phyloP scores from a whole-genome alignment of 2,329 filamentous ascomycete genomes.

The Colletotrichum tropicicola region DNA sequence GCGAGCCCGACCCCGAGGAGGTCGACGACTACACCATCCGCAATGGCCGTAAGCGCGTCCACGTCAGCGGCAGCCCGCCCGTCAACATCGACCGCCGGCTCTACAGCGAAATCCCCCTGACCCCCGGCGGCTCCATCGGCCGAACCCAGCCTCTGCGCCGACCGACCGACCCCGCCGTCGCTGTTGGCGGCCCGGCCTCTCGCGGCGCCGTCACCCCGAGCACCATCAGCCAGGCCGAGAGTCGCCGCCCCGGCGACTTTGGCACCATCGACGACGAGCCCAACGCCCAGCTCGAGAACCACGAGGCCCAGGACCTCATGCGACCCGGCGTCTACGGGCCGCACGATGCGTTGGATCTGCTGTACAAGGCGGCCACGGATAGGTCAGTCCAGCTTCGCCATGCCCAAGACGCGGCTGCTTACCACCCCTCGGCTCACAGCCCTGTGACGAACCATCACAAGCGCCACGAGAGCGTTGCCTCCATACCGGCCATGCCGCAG shows the following conservation, averaged over 20 bases:
- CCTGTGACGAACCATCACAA: conserved; percentile 35
- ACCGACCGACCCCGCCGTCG: conserved; percentile 53
- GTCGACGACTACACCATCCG: conserved; percentile 75
- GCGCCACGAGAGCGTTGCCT: conserved; percentile 40
- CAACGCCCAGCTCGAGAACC: conserved; percentile 70
- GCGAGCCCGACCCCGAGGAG: conserved; percentile 50
- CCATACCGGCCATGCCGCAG: conserved; percentile 31
- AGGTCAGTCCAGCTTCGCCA: conserved; percentile 50
- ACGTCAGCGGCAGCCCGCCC: conserved; percentile 55
- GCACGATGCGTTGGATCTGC: conserved; percentile 89
- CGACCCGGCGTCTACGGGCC: conserved; percentile 83
- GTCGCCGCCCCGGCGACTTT: conserved; percentile 44
- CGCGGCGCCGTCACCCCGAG: conserved; percentile 44
- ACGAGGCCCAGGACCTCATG: conserved; percentile 73
- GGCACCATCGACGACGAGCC: conserved; percentile 57
- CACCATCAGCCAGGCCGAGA: conserved; percentile 38
- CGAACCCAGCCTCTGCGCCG: conserved; percentile 72
- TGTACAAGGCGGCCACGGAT: conserved; percentile 85
- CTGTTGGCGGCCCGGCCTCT: not conserved
- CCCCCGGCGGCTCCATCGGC: conserved; percentile 72
- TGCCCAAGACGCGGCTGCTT: conserved; percentile 26
- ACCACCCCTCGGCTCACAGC: conserved; percentile 23
- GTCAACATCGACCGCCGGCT: conserved; percentile 52
- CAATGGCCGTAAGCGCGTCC: conserved; percentile 76
- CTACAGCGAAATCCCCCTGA: conserved; percentile 67